Evolutionary conservation across 139 green algal species (phyloP).

Genomic region (Nannochloris sp.): DNA sequence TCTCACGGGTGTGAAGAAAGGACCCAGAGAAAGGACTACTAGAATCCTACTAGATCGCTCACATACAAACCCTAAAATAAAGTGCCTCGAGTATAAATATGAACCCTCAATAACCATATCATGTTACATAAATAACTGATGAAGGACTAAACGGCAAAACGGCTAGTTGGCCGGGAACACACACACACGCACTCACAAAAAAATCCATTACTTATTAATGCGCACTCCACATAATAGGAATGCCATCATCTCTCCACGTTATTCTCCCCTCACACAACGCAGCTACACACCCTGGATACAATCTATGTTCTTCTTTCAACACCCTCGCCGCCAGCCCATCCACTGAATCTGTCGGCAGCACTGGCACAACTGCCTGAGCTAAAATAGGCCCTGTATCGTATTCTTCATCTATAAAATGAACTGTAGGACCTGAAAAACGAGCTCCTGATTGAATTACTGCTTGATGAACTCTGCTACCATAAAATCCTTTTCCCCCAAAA

Average conservation of each 20-base stretch:
- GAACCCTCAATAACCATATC: not conserved
- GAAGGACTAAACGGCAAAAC: not conserved
- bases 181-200: not conserved
- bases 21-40: too few relatives aligned
- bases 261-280: conserved; percentile 85
- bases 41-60: too few relatives aligned
- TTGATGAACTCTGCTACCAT: conserved; percentile 83
- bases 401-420: conserved; percentile 98
- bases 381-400: conserved; percentile 95
- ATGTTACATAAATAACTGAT: not conserved
- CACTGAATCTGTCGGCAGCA: conserved; percentile 73
- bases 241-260: conserved; percentile 78
- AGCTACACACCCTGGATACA: conserved; percentile 85
- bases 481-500: conserved; percentile 95
- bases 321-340: conserved; percentile 74
- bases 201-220: conserved; percentile 2
- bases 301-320: conserved; percentile 74
- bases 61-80: too few relatives aligned
- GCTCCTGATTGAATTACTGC: conserved; percentile 85
- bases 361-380: conserved; percentile 80
- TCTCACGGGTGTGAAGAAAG: too few relatives aligned
- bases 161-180: not conserved
- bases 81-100: not conserved
- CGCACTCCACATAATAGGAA: conserved; percentile 59
- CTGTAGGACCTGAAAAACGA: conserved; percentile 81